These are phyloP conservation scores for Monosporascus sp. DNA, from an alignment of 2,329 filamentous ascomycete genomes.

Conservation along the genomic window DNA sequence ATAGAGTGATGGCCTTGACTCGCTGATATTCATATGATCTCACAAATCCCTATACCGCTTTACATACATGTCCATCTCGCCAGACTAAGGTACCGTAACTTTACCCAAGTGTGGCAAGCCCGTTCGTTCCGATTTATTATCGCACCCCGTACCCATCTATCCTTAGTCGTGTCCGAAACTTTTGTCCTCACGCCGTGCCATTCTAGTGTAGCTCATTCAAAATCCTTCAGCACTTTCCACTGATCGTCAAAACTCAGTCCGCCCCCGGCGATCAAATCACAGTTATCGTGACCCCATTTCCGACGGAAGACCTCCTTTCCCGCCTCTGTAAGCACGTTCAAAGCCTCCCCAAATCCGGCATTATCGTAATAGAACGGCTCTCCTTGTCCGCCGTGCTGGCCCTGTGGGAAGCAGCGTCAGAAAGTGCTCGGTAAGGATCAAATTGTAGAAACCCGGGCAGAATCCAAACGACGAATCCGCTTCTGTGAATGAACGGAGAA, in stretches of 20 bases:
- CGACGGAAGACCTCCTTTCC: slow-evolving; percentile 28
- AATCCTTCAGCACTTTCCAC: slow-evolving; percentile 41
- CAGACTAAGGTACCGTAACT: not conserved
- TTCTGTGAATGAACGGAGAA: not conserved
- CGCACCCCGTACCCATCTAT: not conserved
- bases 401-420: not conserved
- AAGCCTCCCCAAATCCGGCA: slow-evolving; percentile 27
- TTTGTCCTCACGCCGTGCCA: slow-evolving; percentile 10
- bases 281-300: slow-evolving; percentile 42
- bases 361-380: slow-evolving; percentile 38
- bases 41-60: too few species aligned
- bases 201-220: not conserved
- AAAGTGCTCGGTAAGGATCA: not conserved
- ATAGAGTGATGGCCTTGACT: too few species aligned
- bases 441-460: too few species aligned
- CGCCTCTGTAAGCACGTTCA: slow-evolving; percentile 29
- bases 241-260: slow-evolving; percentile 36
- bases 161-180: too few species aligned
- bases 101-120: not conserved
- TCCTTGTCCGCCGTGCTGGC: slow-evolving; percentile 33
- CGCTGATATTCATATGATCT: too few species aligned
- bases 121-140: not conserved
- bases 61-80: not conserved
- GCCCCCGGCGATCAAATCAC: slow-evolving; percentile 31
- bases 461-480: too few species aligned